Base-by-base conservation (phyloP, 2,329 filamentous ascomycete genomes). In the Fusarium transvaalense region DNA sequence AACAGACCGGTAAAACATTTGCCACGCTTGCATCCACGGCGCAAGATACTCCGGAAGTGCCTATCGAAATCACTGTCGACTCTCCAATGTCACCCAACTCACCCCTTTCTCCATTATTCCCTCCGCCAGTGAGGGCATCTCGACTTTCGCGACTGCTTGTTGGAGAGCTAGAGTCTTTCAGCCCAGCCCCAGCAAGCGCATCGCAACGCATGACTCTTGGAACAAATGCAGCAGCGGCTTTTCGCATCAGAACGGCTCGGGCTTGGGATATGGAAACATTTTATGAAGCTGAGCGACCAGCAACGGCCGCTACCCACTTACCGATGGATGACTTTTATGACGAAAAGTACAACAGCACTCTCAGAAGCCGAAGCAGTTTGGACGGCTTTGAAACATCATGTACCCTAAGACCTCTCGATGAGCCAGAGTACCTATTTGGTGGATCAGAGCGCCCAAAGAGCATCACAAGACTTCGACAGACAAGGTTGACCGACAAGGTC, bases 1-100 rank as follows among this genome's bases (percentile, higher is more conserved):
- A 76, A 17, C 77, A 82, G 25, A 66, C 71, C 23, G 76, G 75
- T 7, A 83, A 85, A 3, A 71, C 82, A 0, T 88, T 91, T 72
- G 79, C 82, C 2, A 76, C 79, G 0, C 77, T 87, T 23, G 57
- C 80, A 3, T 68, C 78, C 2, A 63, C 47, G 19, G 31, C 38
- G 1, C 48, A 32, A 7, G 47, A 72, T 25, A 32, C 29, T 6
- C 35, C 43, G 15, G 47, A 59, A 10, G 57, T 52, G 1, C 41
- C 60, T 1, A 50, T 66, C 5, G 65, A 73, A 19, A 73, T 71
- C 31, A 61, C 29, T 7, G 39, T 71, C 10, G 54, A 43, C 15
- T 70, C 69, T 17, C 65, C 65, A 1, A 52, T 42, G 2, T 59
- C 57, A 2, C 54, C 71, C 6, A 27, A 53, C 5, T 61, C 60